Conservation (phyloP, 2,329 filamentous ascomycete genomes). For the Stachybotrys chlorohalonatus region DNA sequence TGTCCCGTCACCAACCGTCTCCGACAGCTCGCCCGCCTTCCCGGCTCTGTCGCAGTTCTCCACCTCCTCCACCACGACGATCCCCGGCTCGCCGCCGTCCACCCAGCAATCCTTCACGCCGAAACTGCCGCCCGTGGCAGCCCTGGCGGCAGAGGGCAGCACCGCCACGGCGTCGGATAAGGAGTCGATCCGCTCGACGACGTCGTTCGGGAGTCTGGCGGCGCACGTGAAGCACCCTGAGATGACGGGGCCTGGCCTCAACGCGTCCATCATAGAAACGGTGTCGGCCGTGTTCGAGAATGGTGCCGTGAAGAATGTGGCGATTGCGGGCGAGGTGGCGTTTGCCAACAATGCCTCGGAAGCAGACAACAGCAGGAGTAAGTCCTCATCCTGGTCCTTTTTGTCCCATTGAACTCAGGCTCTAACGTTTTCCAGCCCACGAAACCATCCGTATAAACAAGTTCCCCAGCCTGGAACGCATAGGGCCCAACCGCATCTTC, state of each 20-base stretch:
- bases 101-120: conserved; percentile 3
- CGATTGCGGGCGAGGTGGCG: conserved; percentile 81
- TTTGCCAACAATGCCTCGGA: conserved; percentile 63
- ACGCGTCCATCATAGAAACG: conserved; percentile 83
- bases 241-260: conserved; percentile 68
- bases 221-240: conserved; percentile 70
- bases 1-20: conserved; percentile 41
- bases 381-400: conserved; percentile 14
- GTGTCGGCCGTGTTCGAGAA: conserved; percentile 79
- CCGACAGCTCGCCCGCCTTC: conserved; percentile 16
- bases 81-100: conserved; percentile 10
- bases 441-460: conserved; percentile 79
- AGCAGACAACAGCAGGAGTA: conserved; percentile 36
- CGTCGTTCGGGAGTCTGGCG: conserved; percentile 61
- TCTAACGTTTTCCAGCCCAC: conserved; percentile 27
- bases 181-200: conserved; percentile 82
- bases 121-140: conserved; percentile 33
- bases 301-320: conserved; percentile 59
- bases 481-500: conserved; percentile 89
- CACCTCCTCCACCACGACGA: conserved; percentile 13
- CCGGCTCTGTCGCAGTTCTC: conserved; percentile 15
- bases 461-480: conserved; percentile 78
- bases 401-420: background rate
- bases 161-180: conserved; percentile 63
- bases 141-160: conserved; percentile 55